A percentile compares a stretch with the other conserved stretches of the same genome.
These are phyloP conservation scores for Leccinum subtestaceum DNA, from an alignment of 768 basidiomycete genomes.

Conservation along the genomic window DNA sequence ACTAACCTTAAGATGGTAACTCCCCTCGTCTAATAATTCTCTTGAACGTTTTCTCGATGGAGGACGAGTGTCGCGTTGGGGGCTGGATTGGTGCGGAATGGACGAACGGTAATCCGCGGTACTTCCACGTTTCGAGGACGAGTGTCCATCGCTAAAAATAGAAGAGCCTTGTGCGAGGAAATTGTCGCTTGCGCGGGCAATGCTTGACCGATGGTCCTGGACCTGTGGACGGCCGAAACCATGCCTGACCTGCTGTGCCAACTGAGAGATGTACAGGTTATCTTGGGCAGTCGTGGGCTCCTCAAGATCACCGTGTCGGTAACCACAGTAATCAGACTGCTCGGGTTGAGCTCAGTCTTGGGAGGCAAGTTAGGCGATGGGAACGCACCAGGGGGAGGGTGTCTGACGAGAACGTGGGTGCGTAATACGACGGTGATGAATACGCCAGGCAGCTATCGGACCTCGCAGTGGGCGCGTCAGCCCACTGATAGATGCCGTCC, in stretches of 20 bases:
- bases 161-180: conserved; percentile 34
- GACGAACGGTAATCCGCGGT: conserved; percentile 18
- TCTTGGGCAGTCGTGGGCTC: conserved; percentile 16
- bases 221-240: conserved; percentile 19
- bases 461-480: conserved; percentile 24
- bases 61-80: conserved; percentile 18
- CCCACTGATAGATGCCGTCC: conserved; percentile 28
- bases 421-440: conserved; percentile 14
- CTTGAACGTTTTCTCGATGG: conserved; percentile 34
- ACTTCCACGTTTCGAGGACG: conserved; percentile 17
- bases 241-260: conserved; percentile 25
- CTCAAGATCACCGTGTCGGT: conserved; percentile 19
- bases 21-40: conserved; percentile 27
- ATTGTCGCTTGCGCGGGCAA: conserved; percentile 32
- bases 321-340: conserved; percentile 19
- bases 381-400: conserved; percentile 18
- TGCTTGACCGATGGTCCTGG: conserved; percentile 32
- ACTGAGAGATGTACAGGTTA: conserved; percentile 18
- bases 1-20: conserved; percentile 33
- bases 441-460: conserved; percentile 25
- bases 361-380: background rate
- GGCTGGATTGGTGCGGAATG: conserved; percentile 15
- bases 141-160: conserved; percentile 26
- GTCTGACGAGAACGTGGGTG: conserved; percentile 17
- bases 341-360: conserved; percentile 2